phyloP scores from a whole-genome alignment of 805 yeast genomes.

The Grigorovia yakushimaensis region DNA sequence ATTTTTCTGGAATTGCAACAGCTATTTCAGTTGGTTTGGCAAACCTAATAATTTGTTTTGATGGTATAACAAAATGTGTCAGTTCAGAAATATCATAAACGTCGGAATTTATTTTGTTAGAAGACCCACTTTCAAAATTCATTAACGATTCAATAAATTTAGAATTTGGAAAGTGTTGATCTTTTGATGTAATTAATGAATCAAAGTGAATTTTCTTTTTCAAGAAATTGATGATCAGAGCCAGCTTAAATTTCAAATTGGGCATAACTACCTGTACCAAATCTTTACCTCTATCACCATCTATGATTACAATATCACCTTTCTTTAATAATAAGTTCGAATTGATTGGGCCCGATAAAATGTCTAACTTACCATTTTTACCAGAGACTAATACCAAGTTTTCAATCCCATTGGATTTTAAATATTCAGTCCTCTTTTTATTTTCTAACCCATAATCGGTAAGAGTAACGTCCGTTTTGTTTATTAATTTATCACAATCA shows the following conservation, averaged over 20 bases:
- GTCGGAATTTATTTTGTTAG: conserved; percentile 20
- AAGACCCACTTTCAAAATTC: conserved; percentile 12
- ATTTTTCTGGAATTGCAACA: conserved; percentile 49
- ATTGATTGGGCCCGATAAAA: conserved; percentile 55
- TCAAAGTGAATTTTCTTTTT: conserved; percentile 58
- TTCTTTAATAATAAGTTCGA: conserved; percentile 49
- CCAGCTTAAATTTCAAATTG: conserved; percentile 48
- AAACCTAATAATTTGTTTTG: conserved; percentile 67
- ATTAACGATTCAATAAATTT: conserved; percentile 23
- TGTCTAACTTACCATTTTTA: conserved; percentile 60
- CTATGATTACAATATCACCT: conserved; percentile 64
- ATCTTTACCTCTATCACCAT: conserved; percentile 80
- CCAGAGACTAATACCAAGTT: conserved; percentile 36
- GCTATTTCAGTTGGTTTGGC: conserved; percentile 61
- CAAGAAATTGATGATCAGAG: conserved; percentile 61
- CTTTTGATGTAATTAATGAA: conserved; percentile 25
- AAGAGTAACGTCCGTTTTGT: conserved; percentile 4
- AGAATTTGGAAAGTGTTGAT: conserved; percentile 22
- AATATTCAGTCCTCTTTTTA: conserved; percentile 11
- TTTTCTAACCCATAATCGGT: not conserved
- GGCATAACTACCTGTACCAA: conserved; percentile 66
- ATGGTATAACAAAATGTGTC: conserved; percentile 53
- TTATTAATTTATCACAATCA: conserved; percentile 17
- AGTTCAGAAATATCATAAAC: conserved; percentile 35
- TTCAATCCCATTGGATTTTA: conserved; percentile 24